Percentiles rank a stretch among this genome's conserved stretches.
phyloP scores from a whole-genome alignment of 108 stramenopile genomes.

The Nitzschia sp. region DNA sequence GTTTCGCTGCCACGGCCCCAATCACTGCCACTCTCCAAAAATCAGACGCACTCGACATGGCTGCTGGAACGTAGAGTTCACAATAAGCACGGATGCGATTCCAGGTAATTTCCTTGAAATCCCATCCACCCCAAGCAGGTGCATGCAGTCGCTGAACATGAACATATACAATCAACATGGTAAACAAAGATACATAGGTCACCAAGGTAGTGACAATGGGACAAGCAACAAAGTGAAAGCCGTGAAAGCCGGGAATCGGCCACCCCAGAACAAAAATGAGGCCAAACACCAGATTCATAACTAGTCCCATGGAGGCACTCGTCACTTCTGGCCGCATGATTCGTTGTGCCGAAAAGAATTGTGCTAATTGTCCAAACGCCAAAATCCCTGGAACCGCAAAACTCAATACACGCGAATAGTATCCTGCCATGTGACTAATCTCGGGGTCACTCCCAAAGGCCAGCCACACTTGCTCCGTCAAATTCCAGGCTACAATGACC shows the following conservation, averaged over 20 bases:
- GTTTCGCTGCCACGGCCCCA: slow-evolving; percentile 62
- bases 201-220: slow-evolving; percentile 72
- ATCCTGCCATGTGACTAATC: slow-evolving; percentile 65
- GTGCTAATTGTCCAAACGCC: slow-evolving; percentile 62
- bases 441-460: slow-evolving; percentile 51
- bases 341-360: slow-evolving; percentile 79
- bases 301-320: slow-evolving; percentile 56
- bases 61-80: slow-evolving; percentile 76
- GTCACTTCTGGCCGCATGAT: slow-evolving; percentile 78
- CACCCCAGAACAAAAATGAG: slow-evolving; percentile 79
- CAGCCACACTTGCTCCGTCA: slow-evolving; percentile 62
- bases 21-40: slow-evolving; percentile 85
- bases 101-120: slow-evolving; percentile 54
- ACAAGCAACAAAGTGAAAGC: slow-evolving; percentile 78
- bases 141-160: slow-evolving; percentile 46
- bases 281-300: slow-evolving; percentile 67
- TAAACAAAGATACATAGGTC: slow-evolving; percentile 56
- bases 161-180: slow-evolving; percentile 50
- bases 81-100: slow-evolving; percentile 61
- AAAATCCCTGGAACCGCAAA: slow-evolving; percentile 66
- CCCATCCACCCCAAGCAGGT: slow-evolving; percentile 53
- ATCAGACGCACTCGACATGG: slow-evolving; percentile 66
- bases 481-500: slow-evolving; percentile 66
- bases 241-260: slow-evolving; percentile 59
- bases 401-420: slow-evolving; percentile 66